Evolutionary conservation across 805 yeast species (phyloP).

Genomic region (Zygosaccharomyces kombuchaensis): DNA sequence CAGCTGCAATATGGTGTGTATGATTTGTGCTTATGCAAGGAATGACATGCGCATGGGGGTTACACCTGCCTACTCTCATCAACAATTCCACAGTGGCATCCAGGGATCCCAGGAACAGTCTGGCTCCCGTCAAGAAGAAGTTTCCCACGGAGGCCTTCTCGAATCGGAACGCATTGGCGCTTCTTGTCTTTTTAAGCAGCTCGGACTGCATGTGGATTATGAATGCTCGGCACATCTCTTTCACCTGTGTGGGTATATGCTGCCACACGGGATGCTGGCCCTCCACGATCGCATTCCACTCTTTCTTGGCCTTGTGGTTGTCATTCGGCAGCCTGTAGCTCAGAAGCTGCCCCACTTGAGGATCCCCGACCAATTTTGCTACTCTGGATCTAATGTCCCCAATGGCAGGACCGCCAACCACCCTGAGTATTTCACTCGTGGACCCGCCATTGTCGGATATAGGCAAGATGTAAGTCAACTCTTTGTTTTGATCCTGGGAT

Average conservation of each 20-base stretch:
- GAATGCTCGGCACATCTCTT: constrained; percentile 72
- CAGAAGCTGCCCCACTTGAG: constrained; percentile 36
- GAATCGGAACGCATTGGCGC: constrained; percentile 48
- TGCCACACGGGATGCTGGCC: constrained; percentile 73
- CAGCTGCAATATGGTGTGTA: constrained; percentile 81
- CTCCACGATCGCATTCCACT: constrained; percentile 77
- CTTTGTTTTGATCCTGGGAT: constrained; percentile 26
- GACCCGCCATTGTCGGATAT: constrained; percentile 94
- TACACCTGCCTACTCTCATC: constrained; percentile 46
- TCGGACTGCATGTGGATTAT: constrained; percentile 77
- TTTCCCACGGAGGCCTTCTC: constrained; percentile 84
- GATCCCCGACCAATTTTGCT: constrained; percentile 63
- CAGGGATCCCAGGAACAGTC: constrained; percentile 77
- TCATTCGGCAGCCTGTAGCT: constrained; percentile 32
- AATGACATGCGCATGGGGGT: constrained; percentile 51
- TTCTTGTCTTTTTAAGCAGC: constrained; percentile 57
- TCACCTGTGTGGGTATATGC: constrained; percentile 51
- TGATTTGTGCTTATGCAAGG: constrained; percentile 84
- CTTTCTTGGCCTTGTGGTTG: constrained; percentile 48
- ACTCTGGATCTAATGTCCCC: constrained; percentile 87
- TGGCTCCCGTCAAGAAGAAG: constrained; percentile 72
- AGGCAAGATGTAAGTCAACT: constrained; percentile 60
- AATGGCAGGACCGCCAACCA: constrained; percentile 91
- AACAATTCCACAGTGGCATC: constrained; percentile 80
- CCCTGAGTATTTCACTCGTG: constrained; percentile 79